Percentiles rank a stretch among this genome's conserved stretches.
phyloP scores from a whole-genome alignment of 1,284 basidiomycete genomes.

The Filobasidium uniguttulatum region DNA sequence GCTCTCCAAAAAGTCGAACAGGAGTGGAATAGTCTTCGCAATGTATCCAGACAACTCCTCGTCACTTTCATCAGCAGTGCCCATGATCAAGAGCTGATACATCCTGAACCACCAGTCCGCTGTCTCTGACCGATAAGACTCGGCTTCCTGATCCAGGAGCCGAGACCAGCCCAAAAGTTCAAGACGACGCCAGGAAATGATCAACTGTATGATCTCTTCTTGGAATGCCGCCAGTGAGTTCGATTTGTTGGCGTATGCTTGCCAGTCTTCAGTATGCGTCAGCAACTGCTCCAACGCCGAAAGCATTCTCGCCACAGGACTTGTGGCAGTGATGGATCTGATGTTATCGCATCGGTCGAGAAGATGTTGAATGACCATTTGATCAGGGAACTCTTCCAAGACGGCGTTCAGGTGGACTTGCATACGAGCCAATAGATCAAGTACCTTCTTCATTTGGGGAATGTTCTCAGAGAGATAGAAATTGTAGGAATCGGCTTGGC shows the following conservation, averaged over 20 bases:
- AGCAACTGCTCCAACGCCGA: constrained; percentile 76
- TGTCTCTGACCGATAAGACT: constrained; percentile 48
- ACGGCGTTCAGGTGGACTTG: constrained; percentile 46
- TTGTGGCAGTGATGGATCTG: constrained; percentile 50
- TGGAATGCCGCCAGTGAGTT: constrained; percentile 64
- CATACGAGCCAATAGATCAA: constrained; percentile 45
- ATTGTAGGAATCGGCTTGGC: constrained; percentile 43
- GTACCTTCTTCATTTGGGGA: constrained; percentile 51
- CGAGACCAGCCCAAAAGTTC: constrained; percentile 80
- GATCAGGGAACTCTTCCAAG: constrained; percentile 82
- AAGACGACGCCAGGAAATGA: constrained; percentile 80
- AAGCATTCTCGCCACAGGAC: constrained; percentile 71
- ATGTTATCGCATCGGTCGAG: constrained; percentile 59
- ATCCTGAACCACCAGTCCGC: constrained; percentile 85
- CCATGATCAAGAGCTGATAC: constrained; percentile 65
- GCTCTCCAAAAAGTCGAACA: constrained; percentile 67
- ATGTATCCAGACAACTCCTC: constrained; percentile 43
- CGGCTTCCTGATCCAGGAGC: constrained; percentile 60
- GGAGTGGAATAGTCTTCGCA: constrained; percentile 55
- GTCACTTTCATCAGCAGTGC: constrained; percentile 44
- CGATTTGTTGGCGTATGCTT: constrained; percentile 76
- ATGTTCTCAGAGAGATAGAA: constrained; percentile 71
- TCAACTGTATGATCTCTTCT: constrained; percentile 53
- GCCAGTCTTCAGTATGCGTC: constrained; percentile 88
- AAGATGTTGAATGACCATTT: constrained; percentile 86